Base-by-base conservation (phyloP, 2,329 filamentous ascomycete species). In the Pseudogymnoascus sp. region DNA sequence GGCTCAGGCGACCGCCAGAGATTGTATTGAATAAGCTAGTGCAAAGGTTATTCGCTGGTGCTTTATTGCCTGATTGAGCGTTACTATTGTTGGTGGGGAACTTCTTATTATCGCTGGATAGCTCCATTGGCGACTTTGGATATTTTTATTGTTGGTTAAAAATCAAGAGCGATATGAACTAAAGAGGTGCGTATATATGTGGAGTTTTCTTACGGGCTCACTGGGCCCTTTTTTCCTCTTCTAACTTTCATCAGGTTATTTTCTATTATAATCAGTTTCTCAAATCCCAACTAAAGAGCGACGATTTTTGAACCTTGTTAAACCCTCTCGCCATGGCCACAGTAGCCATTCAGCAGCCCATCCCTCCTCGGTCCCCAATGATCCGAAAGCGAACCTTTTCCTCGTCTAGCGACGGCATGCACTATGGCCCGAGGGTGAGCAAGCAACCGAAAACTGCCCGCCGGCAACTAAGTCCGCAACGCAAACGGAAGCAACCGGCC, bases 281-380 rank as follows among this genome's bases (percentile, higher is more conserved):
- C 9, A 33, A 54, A 33, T 17, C 35, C n/a, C 29, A 35, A 35
- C n/a, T 15, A 54, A 54, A 47, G 26, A 9, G 13, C 17, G 9
- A 17, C 47, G 47, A 11, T 11, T 54, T 26, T 54, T 54, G 26
- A 54, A 35, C 26, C n/a, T 31, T 29, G 13, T 2, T 29, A 35
- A 33, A 54, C 15, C 0, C 47, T 17, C 29, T 33, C 40, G 2
- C 21, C 61, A 26, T 58, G 63, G 11, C 64, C 64, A 21, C 59
- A 29, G 62, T 54, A 60, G 64, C 64, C 26, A 61, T 62, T 5
- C 66, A 65, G 39, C 64, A 68, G 17, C 69, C 71, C 8, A 71
- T 68, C 9, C 70, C 68, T 29, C 71, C 70, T 17, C 47, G 68
- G 5, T 71, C 70, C 17, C 71, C 71, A 17, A 64, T 54, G 29